Conservation (phyloP, 1,284 basidiomycete genomes). For the Golubevia pallescens region DNA sequence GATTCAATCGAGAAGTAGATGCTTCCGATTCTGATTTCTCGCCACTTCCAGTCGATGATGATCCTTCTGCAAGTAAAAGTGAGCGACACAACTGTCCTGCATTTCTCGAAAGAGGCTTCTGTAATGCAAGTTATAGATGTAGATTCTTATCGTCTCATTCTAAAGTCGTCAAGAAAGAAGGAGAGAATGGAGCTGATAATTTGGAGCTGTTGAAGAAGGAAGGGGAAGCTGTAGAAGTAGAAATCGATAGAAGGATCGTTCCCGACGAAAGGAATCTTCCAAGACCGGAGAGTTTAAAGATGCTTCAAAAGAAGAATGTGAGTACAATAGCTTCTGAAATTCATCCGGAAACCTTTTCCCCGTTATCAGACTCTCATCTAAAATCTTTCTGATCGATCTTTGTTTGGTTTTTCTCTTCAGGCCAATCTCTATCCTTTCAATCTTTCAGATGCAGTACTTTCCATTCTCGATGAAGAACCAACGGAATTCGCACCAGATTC, state of each 20-base stretch:
- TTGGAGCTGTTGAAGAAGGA: not conserved
- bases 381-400: no score
- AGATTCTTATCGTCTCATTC: constrained; percentile 51
- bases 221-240: not conserved
- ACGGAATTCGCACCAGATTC: no score
- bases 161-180: not conserved
- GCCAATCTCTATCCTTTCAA: no score
- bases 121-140: constrained; percentile 54
- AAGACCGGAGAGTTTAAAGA: not conserved
- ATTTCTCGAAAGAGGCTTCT: constrained; percentile 33
- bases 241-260: not conserved
- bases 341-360: not conserved
- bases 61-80: no score
- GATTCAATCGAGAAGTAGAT: constrained; percentile 13
- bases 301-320: not conserved
- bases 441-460: no score
- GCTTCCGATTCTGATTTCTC: no score
- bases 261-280: not conserved
- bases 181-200: not conserved
- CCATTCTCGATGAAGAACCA: no score
- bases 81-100: constrained; percentile 21
- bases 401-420: no score
- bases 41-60: no score
- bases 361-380: no score
- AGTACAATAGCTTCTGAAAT: not conserved